These are phyloP conservation scores for Claviceps paspali DNA, from an alignment of 2,329 filamentous ascomycete genomes.

Conservation along the genomic window DNA sequence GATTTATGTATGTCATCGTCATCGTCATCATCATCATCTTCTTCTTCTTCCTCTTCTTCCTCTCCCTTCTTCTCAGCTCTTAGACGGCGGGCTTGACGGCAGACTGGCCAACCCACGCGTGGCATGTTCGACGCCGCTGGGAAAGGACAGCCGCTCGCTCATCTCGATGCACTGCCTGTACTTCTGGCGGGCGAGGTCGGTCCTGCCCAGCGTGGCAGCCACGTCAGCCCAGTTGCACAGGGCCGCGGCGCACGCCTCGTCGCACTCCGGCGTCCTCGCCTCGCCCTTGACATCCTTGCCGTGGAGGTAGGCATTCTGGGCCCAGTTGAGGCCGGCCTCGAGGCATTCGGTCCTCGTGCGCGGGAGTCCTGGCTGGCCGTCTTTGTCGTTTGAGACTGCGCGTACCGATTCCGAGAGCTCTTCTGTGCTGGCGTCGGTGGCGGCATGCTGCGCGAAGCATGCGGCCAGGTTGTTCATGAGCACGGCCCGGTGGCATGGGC, in stretches of 20 bases:
- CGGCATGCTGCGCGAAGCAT: constrained; percentile 53
- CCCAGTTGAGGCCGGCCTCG: constrained; percentile 62
- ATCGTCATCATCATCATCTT: too few relatives aligned
- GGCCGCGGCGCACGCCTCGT: constrained; percentile 66
- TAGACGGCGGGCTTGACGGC: constrained; percentile 4
- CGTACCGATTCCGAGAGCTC: constrained; percentile 16
- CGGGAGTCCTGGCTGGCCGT: constrained; percentile 16
- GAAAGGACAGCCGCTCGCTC: constrained; percentile 37
- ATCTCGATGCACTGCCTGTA: constrained; percentile 55
- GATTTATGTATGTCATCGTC: too few relatives aligned
- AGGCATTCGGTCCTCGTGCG: constrained; percentile 45
- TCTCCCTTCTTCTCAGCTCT: neutral
- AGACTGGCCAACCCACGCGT: constrained; percentile 31
- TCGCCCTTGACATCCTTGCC: constrained; percentile 50
- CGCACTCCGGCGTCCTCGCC: constrained; percentile 61
- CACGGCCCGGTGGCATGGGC: constrained; percentile 62
- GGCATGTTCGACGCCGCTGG: constrained; percentile 35
- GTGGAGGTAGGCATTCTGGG: constrained; percentile 56
- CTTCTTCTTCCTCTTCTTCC: too few relatives aligned
- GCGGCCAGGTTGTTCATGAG: constrained; percentile 77
- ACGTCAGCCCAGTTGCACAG: constrained; percentile 81
- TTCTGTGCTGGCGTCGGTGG: constrained; percentile 17
- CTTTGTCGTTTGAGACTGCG: constrained; percentile 7
- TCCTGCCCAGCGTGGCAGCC: constrained; percentile 56
- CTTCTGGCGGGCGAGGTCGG: constrained; percentile 46